phyloP scores from a whole-genome alignment of 371 early-diverging fungal genomes.

The Fennellomyces sp. region DNA sequence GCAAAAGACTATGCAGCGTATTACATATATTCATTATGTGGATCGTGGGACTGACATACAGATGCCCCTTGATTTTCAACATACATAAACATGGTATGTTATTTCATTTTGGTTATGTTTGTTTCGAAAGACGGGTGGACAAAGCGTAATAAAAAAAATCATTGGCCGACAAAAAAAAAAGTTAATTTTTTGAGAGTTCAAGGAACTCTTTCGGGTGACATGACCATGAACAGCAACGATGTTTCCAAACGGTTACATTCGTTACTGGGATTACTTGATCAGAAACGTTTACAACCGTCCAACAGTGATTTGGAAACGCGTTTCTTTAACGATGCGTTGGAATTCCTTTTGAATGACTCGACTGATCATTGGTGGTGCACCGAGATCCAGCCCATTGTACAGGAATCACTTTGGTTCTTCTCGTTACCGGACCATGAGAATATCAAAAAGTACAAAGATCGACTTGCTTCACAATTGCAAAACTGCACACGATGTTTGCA shows the following conservation, averaged over 20 bases:
- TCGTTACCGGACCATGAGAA: conserved; percentile 47
- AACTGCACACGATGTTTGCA: conserved; percentile 33
- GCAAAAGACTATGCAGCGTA: no score
- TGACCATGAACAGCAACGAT: background rate
- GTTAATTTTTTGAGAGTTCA: no score
- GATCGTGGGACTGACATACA: no score
- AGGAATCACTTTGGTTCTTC: conserved; percentile 49
- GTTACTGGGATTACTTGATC: conserved; percentile 11
- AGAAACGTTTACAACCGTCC: conserved; percentile 18
- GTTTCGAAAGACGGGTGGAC: no score
- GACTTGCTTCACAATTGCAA: conserved; percentile 29
- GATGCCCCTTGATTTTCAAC: no score
- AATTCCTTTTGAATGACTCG: conserved; percentile 29
- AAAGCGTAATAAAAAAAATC: no score
- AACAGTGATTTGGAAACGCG: conserved; percentile 32
- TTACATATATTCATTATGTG: no score
- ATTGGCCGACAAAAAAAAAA: no score
- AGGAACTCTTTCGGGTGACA: no score
- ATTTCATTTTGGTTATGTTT: no score
- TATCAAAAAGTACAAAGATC: conserved; percentile 40
- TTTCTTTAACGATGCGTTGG: conserved; percentile 40
- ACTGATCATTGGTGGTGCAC: conserved; percentile 52
- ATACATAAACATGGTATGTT: no score
- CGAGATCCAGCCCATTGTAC: conserved; percentile 27
- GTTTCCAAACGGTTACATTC: background rate